phyloP scores from a whole-genome alignment of 2,329 filamentous ascomycete genomes.

The Pezizomycotina sp. region DNA sequence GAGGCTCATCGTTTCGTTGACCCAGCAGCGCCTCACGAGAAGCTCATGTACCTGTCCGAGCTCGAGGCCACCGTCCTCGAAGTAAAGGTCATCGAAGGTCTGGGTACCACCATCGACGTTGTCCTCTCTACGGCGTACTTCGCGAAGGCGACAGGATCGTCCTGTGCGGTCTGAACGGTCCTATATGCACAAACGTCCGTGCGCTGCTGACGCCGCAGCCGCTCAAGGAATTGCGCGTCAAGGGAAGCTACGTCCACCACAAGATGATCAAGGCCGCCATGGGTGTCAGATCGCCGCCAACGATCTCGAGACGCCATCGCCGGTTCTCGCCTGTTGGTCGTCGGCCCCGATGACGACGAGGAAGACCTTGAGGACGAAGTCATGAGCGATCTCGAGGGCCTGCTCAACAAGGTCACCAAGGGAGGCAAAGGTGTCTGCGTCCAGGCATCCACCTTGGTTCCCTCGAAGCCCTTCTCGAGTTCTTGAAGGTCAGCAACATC shows the following conservation, averaged over 20 bases:
- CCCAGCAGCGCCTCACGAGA: conserved; percentile 96
- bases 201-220: conserved; percentile 84
- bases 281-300: conserved; percentile 96
- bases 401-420: conserved; percentile 82
- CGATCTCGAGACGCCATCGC: conserved; percentile 92
- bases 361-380: conserved; percentile 94
- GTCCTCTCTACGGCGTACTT: conserved; percentile 84
- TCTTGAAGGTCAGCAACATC: conserved; percentile 90
- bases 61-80: conserved; percentile 95
- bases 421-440: conserved; percentile 89
- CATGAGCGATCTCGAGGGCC: conserved; percentile 78
- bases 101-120: conserved; percentile 96
- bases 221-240: conserved; percentile 84
- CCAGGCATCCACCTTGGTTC: conserved; percentile 93
- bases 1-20: conserved; percentile 80
- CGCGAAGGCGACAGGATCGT: conserved; percentile 89
- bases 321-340: conserved; percentile 82
- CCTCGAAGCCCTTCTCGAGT: conserved; percentile 86
- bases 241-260: conserved; percentile 82
- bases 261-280: conserved; percentile 97
- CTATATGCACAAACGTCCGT: conserved; percentile 87
- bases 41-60: conserved; percentile 95
- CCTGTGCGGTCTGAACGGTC: conserved; percentile 87
- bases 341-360: conserved; percentile 88
- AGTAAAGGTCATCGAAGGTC: conserved; percentile 97